These are phyloP conservation scores for Cyclanthera cordifolia DNA, from an alignment of 306 rosid species.

Conservation along the genomic window DNA sequence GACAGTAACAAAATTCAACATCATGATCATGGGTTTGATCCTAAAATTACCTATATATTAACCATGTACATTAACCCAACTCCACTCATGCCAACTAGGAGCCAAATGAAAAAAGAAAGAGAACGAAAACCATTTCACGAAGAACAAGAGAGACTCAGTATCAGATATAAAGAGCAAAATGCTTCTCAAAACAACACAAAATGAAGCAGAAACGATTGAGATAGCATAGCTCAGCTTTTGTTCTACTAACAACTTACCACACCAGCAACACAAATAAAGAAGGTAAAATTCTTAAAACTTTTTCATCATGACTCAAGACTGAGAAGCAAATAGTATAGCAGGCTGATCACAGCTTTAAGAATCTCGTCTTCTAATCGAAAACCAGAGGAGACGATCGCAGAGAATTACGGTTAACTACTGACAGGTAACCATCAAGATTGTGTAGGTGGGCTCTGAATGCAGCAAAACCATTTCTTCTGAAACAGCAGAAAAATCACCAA, in stretches of 20 bases:
- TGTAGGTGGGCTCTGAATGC: constrained; percentile 62
- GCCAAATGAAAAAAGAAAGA: background rate
- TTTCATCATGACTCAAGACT: constrained; percentile 49
- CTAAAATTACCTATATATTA: too few relatives aligned
- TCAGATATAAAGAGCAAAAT: background rate
- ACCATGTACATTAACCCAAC: too few relatives aligned
- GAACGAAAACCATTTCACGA: background rate
- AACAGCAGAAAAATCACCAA: constrained; percentile 24
- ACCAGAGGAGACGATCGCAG: constrained; percentile 50
- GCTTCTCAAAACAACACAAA: background rate
- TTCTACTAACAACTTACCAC: constrained; percentile 42
- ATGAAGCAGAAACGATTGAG: constrained; percentile 2
- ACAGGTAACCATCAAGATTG: constrained; percentile 38
- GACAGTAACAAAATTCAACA: too few relatives aligned
- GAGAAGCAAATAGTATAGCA: constrained; percentile 26
- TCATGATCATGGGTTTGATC: too few relatives aligned
- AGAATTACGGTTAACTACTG: constrained; percentile 33
- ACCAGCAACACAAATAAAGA: constrained; percentile 49
- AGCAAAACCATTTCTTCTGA: constrained; percentile 99
- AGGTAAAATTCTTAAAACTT: constrained; percentile 42
- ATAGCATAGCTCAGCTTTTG: constrained; percentile 1
- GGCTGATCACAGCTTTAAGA: constrained; percentile 36
- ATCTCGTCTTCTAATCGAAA: constrained; percentile 42
- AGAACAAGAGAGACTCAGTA: background rate
- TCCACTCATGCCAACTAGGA: too few relatives aligned